Percentiles rank a stretch among this genome's conserved stretches.
Evolutionary conservation across 2,329 filamentous ascomycete species (phyloP).

Genomic region (Chaetomium olivaceum): DNA sequence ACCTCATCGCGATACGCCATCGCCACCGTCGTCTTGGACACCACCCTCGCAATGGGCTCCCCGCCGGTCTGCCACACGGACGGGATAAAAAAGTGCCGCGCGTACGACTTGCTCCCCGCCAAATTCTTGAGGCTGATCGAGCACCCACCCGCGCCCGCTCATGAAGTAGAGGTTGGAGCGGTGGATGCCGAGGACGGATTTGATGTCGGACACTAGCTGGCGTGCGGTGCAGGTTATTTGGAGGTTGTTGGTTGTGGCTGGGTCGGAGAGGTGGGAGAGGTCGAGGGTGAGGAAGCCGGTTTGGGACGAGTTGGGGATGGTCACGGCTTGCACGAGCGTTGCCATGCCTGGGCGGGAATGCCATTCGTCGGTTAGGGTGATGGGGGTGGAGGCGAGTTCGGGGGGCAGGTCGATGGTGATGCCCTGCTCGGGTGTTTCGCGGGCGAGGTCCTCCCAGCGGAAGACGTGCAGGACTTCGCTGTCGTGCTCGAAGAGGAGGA

Average conservation of each 20-base stretch:
- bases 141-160: slow-evolving; percentile 30
- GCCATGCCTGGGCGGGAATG: slow-evolving; percentile 16
- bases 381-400: slow-evolving; percentile 5
- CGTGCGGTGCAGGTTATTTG: slow-evolving; percentile 1
- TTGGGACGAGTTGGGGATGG: slow-evolving; percentile 6
- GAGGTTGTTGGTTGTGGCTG: not conserved
- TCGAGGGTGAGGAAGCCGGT: slow-evolving; percentile 25
- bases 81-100: slow-evolving; percentile 32
- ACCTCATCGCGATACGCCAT: slow-evolving; percentile 30
- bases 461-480: slow-evolving; percentile 22
- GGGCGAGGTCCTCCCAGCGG: slow-evolving; percentile 17
- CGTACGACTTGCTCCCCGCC: slow-evolving; percentile 16
- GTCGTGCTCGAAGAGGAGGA: slow-evolving; percentile 20
- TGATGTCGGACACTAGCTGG: slow-evolving; percentile 12
- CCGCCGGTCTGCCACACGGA: slow-evolving; percentile 29
- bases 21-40: slow-evolving; percentile 25
- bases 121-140: slow-evolving; percentile 26
- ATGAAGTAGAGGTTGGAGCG: slow-evolving; percentile 28
- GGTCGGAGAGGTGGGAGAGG: slow-evolving; percentile 5
- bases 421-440: slow-evolving; percentile 12
- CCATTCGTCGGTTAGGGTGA: slow-evolving; percentile 20
- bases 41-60: slow-evolving; percentile 22
- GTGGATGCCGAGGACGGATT: slow-evolving; percentile 23
- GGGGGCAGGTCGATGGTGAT: slow-evolving; percentile 17
- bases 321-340: slow-evolving; percentile 14